Evolutionary conservation across 495 filamentous ascomycete species (phyloP), one percentile per base, ranked within the genome.

Genomic region (Geoglossum glabrum): DNA sequence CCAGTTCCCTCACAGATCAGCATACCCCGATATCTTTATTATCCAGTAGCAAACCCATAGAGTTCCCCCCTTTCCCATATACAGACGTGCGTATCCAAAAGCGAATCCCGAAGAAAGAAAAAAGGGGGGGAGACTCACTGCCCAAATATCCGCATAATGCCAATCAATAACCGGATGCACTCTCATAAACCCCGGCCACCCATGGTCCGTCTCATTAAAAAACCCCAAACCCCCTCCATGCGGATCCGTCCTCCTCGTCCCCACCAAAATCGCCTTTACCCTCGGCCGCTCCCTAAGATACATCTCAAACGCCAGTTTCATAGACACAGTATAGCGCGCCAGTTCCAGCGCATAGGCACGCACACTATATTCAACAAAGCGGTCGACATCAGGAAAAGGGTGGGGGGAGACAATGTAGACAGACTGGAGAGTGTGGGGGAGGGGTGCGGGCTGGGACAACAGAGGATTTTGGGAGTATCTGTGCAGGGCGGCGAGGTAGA

Each of bases 141-240:
- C 77, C 93, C 92, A 95, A 58, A 98, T 89, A 68, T 97, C 90
- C 17, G 79, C 80, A 71, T 95, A 98, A 67, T 90, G 85, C 93
- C 92, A 96, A 65, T 97, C 92, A 65, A 98, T 87, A 9, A 98
- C 84, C 0, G 92, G 92, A 71, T 97, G 88, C 43, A 95, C 73
- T 49, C 92, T 76, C 81, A 97, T 89, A 64, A 98, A 95, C 57
- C 75, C 70, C 26, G 92, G 93, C 92, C 92, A 98, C 3, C 83
- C 92, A 28, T 75, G 69, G 72, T 98, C 92, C 4, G 92, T 98
- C 56, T 70, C 73, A 65, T 93, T 83, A 65, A 97, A 97, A 66
- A 84, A 78, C 8, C 74, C 82, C 63, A 98, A 64, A 30, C 74
- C 70, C 57, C 77, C 81, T 1, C 92, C 89, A 62, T 97, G 90